These are phyloP conservation scores for Hymenotorrendiella dingleyae DNA, from an alignment of 2,329 filamentous ascomycete genomes.

Conservation along the genomic window DNA sequence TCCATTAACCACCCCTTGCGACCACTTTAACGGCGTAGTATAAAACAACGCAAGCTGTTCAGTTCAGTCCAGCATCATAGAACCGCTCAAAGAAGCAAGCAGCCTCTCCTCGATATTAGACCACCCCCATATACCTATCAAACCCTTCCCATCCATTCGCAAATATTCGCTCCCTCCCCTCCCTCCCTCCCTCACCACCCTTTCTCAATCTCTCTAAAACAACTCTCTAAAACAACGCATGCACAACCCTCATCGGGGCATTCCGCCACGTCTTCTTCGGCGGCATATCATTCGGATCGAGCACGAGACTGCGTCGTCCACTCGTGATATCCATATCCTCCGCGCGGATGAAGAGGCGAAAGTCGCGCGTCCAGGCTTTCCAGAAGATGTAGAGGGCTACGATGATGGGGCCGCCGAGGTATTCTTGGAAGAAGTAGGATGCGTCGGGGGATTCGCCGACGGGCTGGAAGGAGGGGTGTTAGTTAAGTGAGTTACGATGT, in stretches of 20 bases:
- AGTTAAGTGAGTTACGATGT: neutral
- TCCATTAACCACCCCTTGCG: too few relatives aligned
- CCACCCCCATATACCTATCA: too few relatives aligned
- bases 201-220: too few relatives aligned
- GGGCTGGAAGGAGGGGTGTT: too few relatives aligned
- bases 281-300: slow-evolving; percentile 27
- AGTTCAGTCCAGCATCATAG: too few relatives aligned
- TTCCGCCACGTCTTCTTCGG: slow-evolving; percentile 33
- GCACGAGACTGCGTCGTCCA: slow-evolving; percentile 9
- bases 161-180: too few relatives aligned
- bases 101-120: too few relatives aligned
- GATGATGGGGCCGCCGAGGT: slow-evolving; percentile 49
- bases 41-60: too few relatives aligned
- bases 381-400: slow-evolving; percentile 54
- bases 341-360: slow-evolving; percentile 9
- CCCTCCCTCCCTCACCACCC: too few relatives aligned
- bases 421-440: slow-evolving; percentile 51
- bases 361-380: slow-evolving; percentile 49
- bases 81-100: too few relatives aligned
- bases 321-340: slow-evolving; percentile 19
- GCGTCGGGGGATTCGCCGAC: slow-evolving; percentile 39
- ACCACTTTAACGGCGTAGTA: too few relatives aligned
- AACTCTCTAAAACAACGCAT: slow-evolving; percentile 31
- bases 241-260: slow-evolving; percentile 32
- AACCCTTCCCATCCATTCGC: too few relatives aligned